These are phyloP conservation scores for Podospora fimiseda DNA, from an alignment of 495 filamentous ascomycete species.

Conservation along the genomic window DNA sequence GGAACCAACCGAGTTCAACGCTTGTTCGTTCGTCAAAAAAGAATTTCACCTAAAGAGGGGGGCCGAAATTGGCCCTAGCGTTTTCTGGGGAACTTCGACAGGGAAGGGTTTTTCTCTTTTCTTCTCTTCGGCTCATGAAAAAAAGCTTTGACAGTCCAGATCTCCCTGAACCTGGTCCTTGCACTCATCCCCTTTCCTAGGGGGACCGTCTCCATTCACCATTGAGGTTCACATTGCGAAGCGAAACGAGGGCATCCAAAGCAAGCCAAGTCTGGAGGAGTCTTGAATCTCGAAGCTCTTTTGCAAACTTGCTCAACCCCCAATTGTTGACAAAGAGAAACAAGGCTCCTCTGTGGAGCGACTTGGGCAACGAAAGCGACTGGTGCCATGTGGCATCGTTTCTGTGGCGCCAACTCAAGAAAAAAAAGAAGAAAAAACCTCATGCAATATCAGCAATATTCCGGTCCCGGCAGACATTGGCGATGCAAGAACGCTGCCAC, in stretches of 20 bases:
- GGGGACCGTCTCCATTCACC: too few species aligned
- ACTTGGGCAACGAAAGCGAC: not conserved
- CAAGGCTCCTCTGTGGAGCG: not conserved
- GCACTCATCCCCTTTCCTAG: not conserved
- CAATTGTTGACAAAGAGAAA: not conserved
- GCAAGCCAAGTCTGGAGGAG: too few species aligned
- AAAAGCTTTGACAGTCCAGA: not conserved
- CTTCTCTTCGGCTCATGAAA: not conserved
- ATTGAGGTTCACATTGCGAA: not conserved
- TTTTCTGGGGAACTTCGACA: slow-evolving; percentile 7
- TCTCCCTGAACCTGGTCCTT: not conserved
- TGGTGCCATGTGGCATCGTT: slow-evolving; percentile 5
- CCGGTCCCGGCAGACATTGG: too few species aligned
- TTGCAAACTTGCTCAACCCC: not conserved
- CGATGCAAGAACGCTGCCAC: too few species aligned
- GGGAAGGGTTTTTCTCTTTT: not conserved
- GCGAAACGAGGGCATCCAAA: not conserved
- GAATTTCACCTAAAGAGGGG: too few species aligned
- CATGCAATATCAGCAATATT: too few species aligned
- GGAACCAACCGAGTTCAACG: slow-evolving; percentile 3
- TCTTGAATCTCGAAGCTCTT: not conserved
- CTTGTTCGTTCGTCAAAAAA: too few species aligned
- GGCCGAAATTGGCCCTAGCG: not conserved
- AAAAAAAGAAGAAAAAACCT: too few species aligned
- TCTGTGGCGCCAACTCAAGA: too few species aligned